phyloP scores from a whole-genome alignment of 2,329 filamentous ascomycete genomes.

The Colletotrichum agaves region DNA sequence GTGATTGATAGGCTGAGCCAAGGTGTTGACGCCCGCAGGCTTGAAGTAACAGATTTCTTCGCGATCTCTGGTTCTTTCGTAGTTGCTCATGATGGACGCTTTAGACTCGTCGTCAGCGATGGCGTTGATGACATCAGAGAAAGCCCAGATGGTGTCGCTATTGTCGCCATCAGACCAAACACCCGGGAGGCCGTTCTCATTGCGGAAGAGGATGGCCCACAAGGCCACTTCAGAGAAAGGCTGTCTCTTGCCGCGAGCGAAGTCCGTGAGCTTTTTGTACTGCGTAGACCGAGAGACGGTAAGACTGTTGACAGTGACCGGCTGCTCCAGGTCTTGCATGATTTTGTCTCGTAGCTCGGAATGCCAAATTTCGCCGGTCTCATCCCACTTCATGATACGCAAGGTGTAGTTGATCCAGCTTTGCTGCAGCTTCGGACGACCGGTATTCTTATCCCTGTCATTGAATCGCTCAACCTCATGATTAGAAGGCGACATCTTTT shows the following conservation, averaged over 20 bases:
- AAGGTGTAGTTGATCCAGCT: background rate
- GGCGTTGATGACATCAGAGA: constrained; percentile 8
- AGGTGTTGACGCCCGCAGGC: background rate
- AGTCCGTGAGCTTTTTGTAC: background rate
- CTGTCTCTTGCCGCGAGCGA: background rate
- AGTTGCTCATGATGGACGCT: background rate
- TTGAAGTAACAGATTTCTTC: background rate
- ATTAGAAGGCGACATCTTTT: background rate
- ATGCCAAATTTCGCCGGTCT: background rate
- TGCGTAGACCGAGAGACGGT: background rate
- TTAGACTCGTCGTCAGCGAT: background rate
- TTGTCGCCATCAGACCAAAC: background rate
- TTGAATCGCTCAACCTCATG: background rate
- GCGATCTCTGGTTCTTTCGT: background rate
- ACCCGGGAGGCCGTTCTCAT: background rate
- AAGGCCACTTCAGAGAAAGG: background rate
- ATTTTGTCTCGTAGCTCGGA: background rate
- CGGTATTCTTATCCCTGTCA: constrained; percentile 2
- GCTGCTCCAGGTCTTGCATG: background rate
- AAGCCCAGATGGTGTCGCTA: background rate
- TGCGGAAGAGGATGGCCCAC: constrained; percentile 7
- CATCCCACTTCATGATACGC: background rate
- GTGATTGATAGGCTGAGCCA: background rate
- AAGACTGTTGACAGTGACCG: background rate
- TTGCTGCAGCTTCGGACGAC: background rate